Evolutionary conservation across 352 stramenopile species (phyloP).

Genomic region (Phytophthora hibernalis): DNA sequence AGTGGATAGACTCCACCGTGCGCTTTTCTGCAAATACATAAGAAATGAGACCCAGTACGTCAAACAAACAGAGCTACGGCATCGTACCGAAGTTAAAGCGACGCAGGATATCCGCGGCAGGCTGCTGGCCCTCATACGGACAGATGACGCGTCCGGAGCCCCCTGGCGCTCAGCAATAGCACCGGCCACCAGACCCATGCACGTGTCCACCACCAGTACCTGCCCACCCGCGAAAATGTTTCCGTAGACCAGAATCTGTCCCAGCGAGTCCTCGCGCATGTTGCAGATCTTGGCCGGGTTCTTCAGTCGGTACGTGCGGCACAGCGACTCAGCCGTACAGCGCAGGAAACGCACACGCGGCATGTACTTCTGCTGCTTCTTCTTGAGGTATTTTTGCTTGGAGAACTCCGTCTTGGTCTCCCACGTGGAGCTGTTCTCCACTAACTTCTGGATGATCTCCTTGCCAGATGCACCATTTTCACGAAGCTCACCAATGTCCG

Average conservation of each 20-base stretch:
- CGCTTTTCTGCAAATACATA: slow-evolving; percentile 54
- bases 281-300: slow-evolving; percentile 92
- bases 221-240: slow-evolving; percentile 92
- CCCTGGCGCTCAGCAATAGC: slow-evolving; percentile 87
- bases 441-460: slow-evolving; percentile 93
- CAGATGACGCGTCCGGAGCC: slow-evolving; percentile 77
- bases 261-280: slow-evolving; percentile 93
- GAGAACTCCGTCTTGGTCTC: slow-evolving; percentile 95
- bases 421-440: slow-evolving; percentile 96
- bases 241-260: slow-evolving; percentile 92
- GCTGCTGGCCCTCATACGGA: slow-evolving; percentile 78
- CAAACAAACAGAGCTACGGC: background rate
- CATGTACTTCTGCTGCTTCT: slow-evolving; percentile 96
- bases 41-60: background rate
- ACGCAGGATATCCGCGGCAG: slow-evolving; percentile 76
- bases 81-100: slow-evolving; percentile 86
- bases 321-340: slow-evolving; percentile 91
- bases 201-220: slow-evolving; percentile 94
- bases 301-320: slow-evolving; percentile 89
- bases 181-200: slow-evolving; percentile 92
- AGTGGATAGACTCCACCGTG: slow-evolving; percentile 78
- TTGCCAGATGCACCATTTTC: slow-evolving; percentile 75
- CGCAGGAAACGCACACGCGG: slow-evolving; percentile 83
- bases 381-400: slow-evolving; percentile 97
- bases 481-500: slow-evolving; percentile 71